Percentiles rank a stretch among this genome's conserved stretches.
phyloP scores from a whole-genome alignment of 192 early-diverging fungal genomes.

The Lobosporangium transversale region DNA sequence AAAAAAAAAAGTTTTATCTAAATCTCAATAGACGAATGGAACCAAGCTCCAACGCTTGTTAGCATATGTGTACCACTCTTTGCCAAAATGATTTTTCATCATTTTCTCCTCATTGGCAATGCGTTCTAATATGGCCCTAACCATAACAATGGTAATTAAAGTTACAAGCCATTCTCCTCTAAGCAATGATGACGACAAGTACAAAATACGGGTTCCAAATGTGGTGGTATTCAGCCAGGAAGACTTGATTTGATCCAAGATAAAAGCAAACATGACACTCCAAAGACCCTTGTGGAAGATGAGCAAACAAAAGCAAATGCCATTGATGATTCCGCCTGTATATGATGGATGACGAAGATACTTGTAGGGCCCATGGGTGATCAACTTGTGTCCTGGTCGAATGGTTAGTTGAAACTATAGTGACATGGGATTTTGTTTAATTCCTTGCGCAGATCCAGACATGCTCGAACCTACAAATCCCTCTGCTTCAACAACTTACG shows the following conservation, averaged over 20 bases:
- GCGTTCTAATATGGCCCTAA: background rate
- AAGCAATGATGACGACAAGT: too few species aligned
- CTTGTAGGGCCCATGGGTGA: conserved; percentile 16
- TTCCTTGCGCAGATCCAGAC: too few species aligned
- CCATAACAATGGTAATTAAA: background rate
- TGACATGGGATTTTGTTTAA: too few species aligned
- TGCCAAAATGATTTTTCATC: conserved; percentile 23
- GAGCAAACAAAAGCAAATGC: background rate
- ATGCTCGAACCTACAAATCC: too few species aligned
- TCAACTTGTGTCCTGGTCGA: conserved; percentile 20
- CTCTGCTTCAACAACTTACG: too few species aligned
- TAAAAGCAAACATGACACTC: background rate
- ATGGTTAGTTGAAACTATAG: conserved; percentile 26
- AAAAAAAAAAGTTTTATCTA: background rate
- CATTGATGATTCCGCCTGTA: conserved; percentile 12
- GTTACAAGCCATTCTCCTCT: background rate
- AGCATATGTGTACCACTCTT: conserved; percentile 11
- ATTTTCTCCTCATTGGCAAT: conserved; percentile 17
- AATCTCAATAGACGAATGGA: conserved; percentile 13
- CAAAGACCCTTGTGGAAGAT: conserved; percentile 17
- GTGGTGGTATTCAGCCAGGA: background rate
- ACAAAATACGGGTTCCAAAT: background rate
- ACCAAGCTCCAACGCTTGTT: conserved; percentile 22
- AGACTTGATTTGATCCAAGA: background rate
- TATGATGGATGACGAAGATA: conserved; percentile 40